phyloP scores from a whole-genome alignment of 257 asterid genomes.

The Lycium ferocissimum region DNA sequence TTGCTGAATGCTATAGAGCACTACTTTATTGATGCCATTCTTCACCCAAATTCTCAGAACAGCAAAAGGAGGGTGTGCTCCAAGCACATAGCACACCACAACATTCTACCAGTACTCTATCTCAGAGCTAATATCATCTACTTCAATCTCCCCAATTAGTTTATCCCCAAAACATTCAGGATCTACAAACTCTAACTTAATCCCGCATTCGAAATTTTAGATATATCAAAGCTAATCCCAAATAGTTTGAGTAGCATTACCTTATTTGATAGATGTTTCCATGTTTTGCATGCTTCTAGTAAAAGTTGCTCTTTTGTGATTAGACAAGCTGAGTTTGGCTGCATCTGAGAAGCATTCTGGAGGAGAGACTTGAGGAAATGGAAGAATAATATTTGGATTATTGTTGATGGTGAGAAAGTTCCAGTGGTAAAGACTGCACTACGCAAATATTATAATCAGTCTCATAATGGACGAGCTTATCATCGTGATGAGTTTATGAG shows the following conservation, averaged over 20 bases:
- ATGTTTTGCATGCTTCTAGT: constrained; percentile 23
- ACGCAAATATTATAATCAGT: constrained; percentile 57
- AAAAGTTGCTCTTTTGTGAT: constrained; percentile 25
- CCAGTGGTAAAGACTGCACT: constrained; percentile 56
- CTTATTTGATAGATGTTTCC: background rate
- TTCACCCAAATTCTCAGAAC: too few species aligned
- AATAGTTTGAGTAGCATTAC: too few species aligned
- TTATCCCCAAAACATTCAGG: too few species aligned
- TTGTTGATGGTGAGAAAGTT: constrained; percentile 57
- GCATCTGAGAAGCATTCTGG: constrained; percentile 72
- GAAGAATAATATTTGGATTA: constrained; percentile 65
- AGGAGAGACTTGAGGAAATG: constrained; percentile 63
- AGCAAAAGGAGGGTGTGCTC: too few species aligned
- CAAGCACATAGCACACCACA: too few species aligned
- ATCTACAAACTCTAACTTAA: too few species aligned
- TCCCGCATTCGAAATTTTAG: too few species aligned
- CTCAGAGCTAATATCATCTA: too few species aligned
- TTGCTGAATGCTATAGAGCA: background rate
- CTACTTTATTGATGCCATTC: too few species aligned
- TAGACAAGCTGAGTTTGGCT: constrained; percentile 62
- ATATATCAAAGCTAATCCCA: too few species aligned
- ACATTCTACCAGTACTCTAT: too few species aligned
- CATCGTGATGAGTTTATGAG: constrained; percentile 61
- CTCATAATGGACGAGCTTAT: constrained; percentile 42
- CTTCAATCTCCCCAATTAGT: too few species aligned